Conservation (phyloP, 192 early-diverging fungal species). For the Coemansia sp. region DNA sequence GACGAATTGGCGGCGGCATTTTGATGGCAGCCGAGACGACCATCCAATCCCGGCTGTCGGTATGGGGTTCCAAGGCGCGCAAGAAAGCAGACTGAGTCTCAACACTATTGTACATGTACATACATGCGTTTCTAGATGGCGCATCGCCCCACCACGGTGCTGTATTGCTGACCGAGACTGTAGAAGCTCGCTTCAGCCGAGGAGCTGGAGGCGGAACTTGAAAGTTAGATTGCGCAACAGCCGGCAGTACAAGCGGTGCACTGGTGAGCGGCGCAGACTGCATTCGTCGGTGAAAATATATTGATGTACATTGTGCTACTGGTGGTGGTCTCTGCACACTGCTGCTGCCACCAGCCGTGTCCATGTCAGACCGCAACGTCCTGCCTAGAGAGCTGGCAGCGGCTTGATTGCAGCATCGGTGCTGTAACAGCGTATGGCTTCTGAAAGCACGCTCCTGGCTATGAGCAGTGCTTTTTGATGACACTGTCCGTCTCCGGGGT, state of each 20-base stretch:
- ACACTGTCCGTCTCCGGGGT: not conserved
- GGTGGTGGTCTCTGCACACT: not conserved
- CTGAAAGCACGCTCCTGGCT: not conserved
- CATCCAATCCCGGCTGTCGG: not conserved
- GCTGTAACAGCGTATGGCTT: not conserved
- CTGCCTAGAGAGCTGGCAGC: not conserved
- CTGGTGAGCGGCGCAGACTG: conserved; percentile 17
- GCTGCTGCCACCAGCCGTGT: not conserved
- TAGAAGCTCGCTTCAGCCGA: conserved; percentile 24
- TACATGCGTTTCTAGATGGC: conserved; percentile 10
- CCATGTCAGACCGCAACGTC: not conserved
- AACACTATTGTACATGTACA: not conserved
- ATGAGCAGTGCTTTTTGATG: not conserved
- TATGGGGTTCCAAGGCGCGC: not conserved
- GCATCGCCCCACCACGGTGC: conserved; percentile 27
- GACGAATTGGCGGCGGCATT: not conserved
- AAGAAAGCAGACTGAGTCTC: not conserved
- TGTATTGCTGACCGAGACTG: conserved; percentile 11
- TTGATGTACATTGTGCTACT: not conserved
- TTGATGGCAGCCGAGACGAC: not conserved
- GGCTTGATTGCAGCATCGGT: not conserved
- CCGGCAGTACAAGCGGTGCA: not conserved
- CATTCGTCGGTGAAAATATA: conserved; percentile 11
- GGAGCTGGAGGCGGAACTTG: not conserved
- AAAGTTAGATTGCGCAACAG: not conserved